Evolutionary conservation across 1,284 basidiomycete genomes (phyloP).

Genomic region (Cryptococcus deneoformans): DNA sequence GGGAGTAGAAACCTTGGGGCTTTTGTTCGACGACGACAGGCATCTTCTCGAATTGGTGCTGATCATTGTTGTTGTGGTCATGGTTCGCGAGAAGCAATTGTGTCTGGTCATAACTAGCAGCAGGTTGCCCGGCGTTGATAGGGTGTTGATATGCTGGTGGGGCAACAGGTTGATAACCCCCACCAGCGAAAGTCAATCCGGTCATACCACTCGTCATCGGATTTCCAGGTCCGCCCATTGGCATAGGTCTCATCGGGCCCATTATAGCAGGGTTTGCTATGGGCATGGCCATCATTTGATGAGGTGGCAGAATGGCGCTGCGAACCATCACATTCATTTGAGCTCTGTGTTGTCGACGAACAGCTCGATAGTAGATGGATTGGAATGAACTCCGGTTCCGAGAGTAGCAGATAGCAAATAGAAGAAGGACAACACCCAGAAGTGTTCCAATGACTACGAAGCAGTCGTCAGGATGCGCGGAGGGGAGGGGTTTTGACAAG

Average conservation of each 20-base stretch:
- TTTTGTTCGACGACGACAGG: slow-evolving; percentile 5
- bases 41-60: neutral
- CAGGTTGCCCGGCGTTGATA: neutral
- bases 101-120: slow-evolving; percentile 6
- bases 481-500: neutral
- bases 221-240: slow-evolving; percentile 5
- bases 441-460: slow-evolving; percentile 36
- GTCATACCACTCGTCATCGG: slow-evolving; percentile 4
- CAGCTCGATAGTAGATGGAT: slow-evolving; percentile 35
- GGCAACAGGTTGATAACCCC: slow-evolving; percentile 4
- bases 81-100: neutral
- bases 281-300: slow-evolving; percentile 21
- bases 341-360: slow-evolving; percentile 33
- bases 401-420: slow-evolving; percentile 31
- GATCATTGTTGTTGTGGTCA: neutral
- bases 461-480: neutral
- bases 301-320: slow-evolving; percentile 30
- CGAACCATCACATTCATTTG: slow-evolving; percentile 33
- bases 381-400: slow-evolving; percentile 37
- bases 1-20: slow-evolving; percentile 19
- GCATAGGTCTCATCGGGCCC: slow-evolving; percentile 4
- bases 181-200: neutral
- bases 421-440: slow-evolving; percentile 29
- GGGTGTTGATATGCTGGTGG: slow-evolving; percentile 18
- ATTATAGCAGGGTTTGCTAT: slow-evolving; percentile 1